These are phyloP conservation scores for Moesziomyces globuligerus DNA, from an alignment of 1,284 basidiomycete genomes.

Conservation along the genomic window DNA sequence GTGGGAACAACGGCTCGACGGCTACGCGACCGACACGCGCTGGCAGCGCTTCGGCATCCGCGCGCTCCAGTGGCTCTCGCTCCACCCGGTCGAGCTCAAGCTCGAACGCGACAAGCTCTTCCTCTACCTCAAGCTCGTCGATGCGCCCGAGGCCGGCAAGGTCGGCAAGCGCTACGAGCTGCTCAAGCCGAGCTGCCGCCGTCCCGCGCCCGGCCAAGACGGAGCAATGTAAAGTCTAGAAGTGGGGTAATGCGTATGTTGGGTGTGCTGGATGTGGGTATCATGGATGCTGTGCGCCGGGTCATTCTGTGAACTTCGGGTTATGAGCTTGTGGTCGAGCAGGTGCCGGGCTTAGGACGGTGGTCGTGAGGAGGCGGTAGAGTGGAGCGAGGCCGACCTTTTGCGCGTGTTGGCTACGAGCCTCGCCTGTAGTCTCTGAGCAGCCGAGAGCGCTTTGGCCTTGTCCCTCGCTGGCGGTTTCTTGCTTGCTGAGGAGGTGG, in stretches of 20 bases:
- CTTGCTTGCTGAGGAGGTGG: neutral
- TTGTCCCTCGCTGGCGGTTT: neutral
- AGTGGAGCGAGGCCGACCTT: slow-evolving; percentile 24
- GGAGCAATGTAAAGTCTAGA: no score
- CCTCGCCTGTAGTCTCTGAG: neutral
- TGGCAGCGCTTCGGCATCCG: slow-evolving; percentile 33
- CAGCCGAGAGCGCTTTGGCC: neutral
- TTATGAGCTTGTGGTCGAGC: no score
- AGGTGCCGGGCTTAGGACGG: no score
- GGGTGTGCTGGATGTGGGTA: neutral
- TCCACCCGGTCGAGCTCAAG: slow-evolving; percentile 43
- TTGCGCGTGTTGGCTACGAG: slow-evolving; percentile 15
- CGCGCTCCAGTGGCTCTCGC: slow-evolving; percentile 40
- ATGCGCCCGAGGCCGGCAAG: neutral
- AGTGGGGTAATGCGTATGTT: no score
- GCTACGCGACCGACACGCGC: slow-evolving; percentile 19
- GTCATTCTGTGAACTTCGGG: no score
- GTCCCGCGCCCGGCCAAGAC: no score
- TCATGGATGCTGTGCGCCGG: no score
- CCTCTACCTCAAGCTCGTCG: slow-evolving; percentile 40
- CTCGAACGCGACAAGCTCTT: slow-evolving; percentile 40
- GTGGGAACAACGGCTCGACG: slow-evolving; percentile 49
- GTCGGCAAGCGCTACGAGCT: slow-evolving; percentile 25
- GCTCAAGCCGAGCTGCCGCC: slow-evolving; percentile 18
- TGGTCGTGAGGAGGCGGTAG: no score